These are phyloP conservation scores for Sugiyamaella lignohabitans DNA, from an alignment of 805 yeast species.

Conservation along the genomic window DNA sequence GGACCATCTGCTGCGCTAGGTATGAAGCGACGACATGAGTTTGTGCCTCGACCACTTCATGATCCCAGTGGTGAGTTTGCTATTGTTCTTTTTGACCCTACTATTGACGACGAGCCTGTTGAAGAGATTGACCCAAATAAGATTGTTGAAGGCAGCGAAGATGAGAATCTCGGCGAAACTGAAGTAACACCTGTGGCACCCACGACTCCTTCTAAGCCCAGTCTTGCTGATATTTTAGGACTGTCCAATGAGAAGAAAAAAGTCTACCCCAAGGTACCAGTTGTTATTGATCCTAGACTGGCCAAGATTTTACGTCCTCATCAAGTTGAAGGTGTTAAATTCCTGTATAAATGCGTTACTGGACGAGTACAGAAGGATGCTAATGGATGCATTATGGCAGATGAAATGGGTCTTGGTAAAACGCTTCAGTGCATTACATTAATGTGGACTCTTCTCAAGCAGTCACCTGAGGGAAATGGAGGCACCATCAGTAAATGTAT, in stretches of 20 bases:
- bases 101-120: constrained; percentile 52
- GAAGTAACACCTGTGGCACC: constrained; percentile 28
- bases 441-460: constrained; percentile 87
- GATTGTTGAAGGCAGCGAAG: constrained; percentile 3
- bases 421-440: constrained; percentile 83
- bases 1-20: constrained; percentile 77
- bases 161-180: neutral
- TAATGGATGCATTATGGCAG: constrained; percentile 96
- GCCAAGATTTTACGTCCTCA: constrained; percentile 87
- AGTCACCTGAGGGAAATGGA: constrained; percentile 76
- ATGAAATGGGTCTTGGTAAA: constrained; percentile 93
- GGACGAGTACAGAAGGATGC: constrained; percentile 64
- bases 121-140: constrained; percentile 20
- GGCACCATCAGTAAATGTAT: constrained; percentile 83
- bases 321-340: constrained; percentile 92
- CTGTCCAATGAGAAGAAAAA: constrained; percentile 42
- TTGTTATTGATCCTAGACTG: constrained; percentile 85
- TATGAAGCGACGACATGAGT: constrained; percentile 54
- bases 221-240: constrained; percentile 72
- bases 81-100: constrained; percentile 90
- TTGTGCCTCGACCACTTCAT: constrained; percentile 89
- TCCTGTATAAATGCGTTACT: constrained; percentile 82
- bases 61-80: constrained; percentile 94
- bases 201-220: neutral
- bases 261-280: constrained; percentile 82